Conservation (phyloP, 805 yeast species). For the Jamesozyma hellenica region DNA sequence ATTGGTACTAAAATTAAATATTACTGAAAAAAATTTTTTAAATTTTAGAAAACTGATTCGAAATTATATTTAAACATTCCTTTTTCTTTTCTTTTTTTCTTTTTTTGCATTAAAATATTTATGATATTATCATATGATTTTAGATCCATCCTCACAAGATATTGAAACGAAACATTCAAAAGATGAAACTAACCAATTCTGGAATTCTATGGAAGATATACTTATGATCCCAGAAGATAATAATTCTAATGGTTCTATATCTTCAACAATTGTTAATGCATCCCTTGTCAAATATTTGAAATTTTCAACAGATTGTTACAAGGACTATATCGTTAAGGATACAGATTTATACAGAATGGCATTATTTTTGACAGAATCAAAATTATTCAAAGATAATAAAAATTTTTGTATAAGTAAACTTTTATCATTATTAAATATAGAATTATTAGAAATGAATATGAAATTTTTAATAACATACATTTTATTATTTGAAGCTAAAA, state of each 20-base stretch:
- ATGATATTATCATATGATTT: constrained; percentile 11
- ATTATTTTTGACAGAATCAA: constrained; percentile 26
- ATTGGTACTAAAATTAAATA: too few relatives aligned
- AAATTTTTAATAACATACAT: constrained; percentile 36
- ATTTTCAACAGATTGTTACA: constrained; percentile 21
- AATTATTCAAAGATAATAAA: constrained; percentile 30
- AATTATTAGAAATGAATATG: constrained; percentile 28
- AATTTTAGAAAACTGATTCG: too few relatives aligned
- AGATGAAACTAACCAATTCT: constrained; percentile 16
- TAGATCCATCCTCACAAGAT: constrained; percentile 16
- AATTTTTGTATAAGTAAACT: constrained; percentile 42
- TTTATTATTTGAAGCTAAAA: constrained; percentile 36
- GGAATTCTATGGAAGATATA: constrained; percentile 22
- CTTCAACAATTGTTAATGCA: constrained; percentile 12
- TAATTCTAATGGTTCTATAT: constrained; percentile 5
- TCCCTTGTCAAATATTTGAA: constrained; percentile 24
- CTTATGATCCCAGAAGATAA: constrained; percentile 7
- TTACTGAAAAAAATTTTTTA: too few relatives aligned
- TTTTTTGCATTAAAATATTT: too few relatives aligned
- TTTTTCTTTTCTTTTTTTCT: too few relatives aligned
- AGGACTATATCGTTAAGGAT: constrained; percentile 20
- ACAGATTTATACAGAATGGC: constrained; percentile 31
- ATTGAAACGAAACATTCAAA: constrained; percentile 7
- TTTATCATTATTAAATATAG: constrained; percentile 36
- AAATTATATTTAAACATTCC: too few relatives aligned